Evolutionary conservation across 768 basidiomycete genomes (phyloP), one percentile per base, ranked within the genome.

Genomic region (Suillus decipiens): DNA sequence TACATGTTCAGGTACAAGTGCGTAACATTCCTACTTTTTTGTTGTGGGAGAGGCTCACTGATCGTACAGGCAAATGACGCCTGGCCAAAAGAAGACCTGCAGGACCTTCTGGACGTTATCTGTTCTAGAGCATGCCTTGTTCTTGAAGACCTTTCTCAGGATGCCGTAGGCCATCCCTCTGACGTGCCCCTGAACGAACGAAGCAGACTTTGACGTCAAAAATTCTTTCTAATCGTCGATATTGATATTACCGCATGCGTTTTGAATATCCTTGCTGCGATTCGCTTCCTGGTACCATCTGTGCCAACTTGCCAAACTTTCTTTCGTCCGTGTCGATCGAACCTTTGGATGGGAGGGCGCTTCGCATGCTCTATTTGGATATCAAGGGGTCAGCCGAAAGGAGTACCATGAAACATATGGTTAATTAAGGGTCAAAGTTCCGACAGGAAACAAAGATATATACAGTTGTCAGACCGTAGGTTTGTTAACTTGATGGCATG

Each of bases 1-100:
- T 57, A 2, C 56, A 57, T 12, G 56, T 57, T 15, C 56, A 57
- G 11, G 41, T 57, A 31, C 56, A 57, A 31, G 56, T 57, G 28
- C 24, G 56, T 28, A 11, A 31, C 28, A 10, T 28, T 41, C 11
- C 28, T 41, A 19, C 28, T 31, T 56, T 15, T 39, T 41, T 17
- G 3, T 28, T 17, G 6, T 17, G 24, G 11, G 17, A 12, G 24
- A n/a, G 17, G 39, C 39, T 57, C 10, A 57, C 6, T 11, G 24
- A 42, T 19, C 3, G 15, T 41, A 28, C 28, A 57, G 56, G 56
- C 56, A 57, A 57, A 41, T 31, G 56, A 57, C 9, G 56, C 24
- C 24, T 57, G 56, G 56, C 39, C 24, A 28, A 17, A 31, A 28
- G 56, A 17, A 57, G 56, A 57, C 14, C 11, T 57, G 4, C 56